Conservation (phyloP, 2,329 filamentous ascomycete genomes). For the Apiospora sp. region DNA sequence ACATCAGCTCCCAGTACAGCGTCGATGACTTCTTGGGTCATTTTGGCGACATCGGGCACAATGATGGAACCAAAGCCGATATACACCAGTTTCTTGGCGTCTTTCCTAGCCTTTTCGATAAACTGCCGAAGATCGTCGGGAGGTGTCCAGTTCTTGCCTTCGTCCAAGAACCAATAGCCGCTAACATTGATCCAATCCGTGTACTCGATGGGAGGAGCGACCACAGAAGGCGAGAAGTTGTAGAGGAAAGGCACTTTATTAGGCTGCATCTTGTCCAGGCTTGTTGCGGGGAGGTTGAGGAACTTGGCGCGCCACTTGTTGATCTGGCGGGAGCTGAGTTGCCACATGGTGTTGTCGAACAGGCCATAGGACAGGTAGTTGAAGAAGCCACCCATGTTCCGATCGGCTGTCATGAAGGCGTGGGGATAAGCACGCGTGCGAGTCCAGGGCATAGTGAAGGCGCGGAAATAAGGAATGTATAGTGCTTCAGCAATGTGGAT, state of each 20-base stretch:
- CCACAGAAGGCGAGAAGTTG: constrained; percentile 93
- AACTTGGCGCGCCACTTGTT: constrained; percentile 90
- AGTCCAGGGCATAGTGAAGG: constrained; percentile 99
- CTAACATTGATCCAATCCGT: constrained; percentile 98
- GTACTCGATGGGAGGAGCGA: constrained; percentile 93
- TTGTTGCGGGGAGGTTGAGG: constrained; percentile 81
- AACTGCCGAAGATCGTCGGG: constrained; percentile 80
- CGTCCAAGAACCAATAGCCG: constrained; percentile 97
- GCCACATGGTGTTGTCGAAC: constrained; percentile 98
- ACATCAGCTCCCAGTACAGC: constrained; percentile 92
- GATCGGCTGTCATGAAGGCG: constrained; percentile 90
- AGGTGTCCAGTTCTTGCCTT: constrained; percentile 73
- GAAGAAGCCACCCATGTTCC: constrained; percentile 94
- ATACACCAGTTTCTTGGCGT: constrained; percentile 92
- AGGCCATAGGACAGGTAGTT: constrained; percentile 96
- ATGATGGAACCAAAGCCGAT: constrained; percentile 98
- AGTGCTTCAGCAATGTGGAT: constrained; percentile 97
- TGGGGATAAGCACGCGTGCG: constrained; percentile 95
- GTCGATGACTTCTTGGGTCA: constrained; percentile 93
- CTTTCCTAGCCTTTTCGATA: constrained; percentile 80
- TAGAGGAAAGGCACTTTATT: constrained; percentile 99
- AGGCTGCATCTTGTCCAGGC: constrained; percentile 87
- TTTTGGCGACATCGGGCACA: constrained; percentile 84
- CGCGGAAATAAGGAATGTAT: constrained; percentile 92
- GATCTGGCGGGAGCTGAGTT: constrained; percentile 86